Evolutionary conservation across 2,329 filamentous ascomycete species (phyloP).

Genomic region (Berkeleyomyces rouxiae): DNA sequence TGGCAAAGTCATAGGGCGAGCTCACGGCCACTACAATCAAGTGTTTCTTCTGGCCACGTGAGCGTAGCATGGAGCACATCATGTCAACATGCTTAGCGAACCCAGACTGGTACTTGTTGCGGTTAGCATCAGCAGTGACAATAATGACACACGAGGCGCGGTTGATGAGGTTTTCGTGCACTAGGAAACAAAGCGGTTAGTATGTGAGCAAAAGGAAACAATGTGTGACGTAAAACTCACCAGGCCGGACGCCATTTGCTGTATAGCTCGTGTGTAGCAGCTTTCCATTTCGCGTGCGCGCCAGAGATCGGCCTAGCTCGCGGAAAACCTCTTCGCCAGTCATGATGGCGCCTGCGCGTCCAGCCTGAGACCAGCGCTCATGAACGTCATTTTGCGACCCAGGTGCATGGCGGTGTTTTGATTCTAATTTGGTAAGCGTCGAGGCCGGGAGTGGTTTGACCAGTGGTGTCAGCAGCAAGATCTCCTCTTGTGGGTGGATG

Average conservation of each 20-base stretch:
- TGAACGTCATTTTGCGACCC: background rate
- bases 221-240: conserved; percentile 20
- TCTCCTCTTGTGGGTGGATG: conserved; percentile 68
- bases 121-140: conserved; percentile 82
- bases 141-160: conserved; percentile 77
- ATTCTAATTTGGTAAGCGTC: conserved; percentile 41
- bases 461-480: conserved; percentile 75
- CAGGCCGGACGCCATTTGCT: conserved; percentile 73
- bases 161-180: conserved; percentile 85
- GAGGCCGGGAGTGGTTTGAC: conserved; percentile 89
- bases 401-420: conserved; percentile 19
- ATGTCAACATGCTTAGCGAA: conserved; percentile 94
- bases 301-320: conserved; percentile 75
- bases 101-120: conserved; percentile 82
- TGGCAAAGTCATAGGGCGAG: conserved; percentile 91
- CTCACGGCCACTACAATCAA: conserved; percentile 84
- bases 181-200: conserved; percentile 20
- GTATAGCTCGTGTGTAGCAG: conserved; percentile 91
- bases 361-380: conserved; percentile 9
- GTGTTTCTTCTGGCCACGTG: conserved; percentile 68
- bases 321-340: conserved; percentile 87
- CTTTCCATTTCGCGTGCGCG: conserved; percentile 68
- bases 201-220: background rate
- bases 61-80: conserved; percentile 74
- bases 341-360: conserved; percentile 46